These are phyloP conservation scores for Babesia caballi DNA, from an alignment of 169 alveolate genomes.

Conservation along the genomic window DNA sequence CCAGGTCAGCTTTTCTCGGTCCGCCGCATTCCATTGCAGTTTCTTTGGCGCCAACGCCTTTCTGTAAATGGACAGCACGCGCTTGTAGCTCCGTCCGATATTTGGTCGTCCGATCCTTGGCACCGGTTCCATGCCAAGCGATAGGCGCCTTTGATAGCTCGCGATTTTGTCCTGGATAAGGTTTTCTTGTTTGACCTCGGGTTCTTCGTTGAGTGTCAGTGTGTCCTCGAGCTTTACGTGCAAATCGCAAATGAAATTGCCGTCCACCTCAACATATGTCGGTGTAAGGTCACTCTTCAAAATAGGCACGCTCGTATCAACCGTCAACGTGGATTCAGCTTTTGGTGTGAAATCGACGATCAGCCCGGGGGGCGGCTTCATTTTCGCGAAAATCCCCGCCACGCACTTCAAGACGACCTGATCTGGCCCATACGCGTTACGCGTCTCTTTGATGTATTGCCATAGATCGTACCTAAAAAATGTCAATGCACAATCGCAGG, in stretches of 20 bases:
- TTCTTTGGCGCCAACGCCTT: background rate
- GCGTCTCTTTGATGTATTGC: background rate
- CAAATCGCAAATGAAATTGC: background rate
- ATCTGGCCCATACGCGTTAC: background rate
- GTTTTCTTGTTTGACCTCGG: background rate
- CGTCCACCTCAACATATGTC: constrained; percentile 7
- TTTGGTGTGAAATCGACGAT: background rate
- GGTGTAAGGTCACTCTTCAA: background rate
- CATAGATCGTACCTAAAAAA: constrained; percentile 4
- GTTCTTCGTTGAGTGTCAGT: constrained; percentile 1
- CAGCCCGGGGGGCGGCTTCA: constrained; percentile 5
- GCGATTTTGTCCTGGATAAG: constrained; percentile 34
- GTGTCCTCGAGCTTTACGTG: constrained; percentile 16
- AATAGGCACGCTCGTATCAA: background rate
- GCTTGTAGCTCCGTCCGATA: constrained; percentile 56
- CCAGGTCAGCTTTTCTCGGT: constrained; percentile 30
- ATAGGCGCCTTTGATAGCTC: constrained; percentile 26
- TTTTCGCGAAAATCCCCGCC: background rate
- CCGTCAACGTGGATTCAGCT: background rate
- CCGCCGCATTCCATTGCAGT: background rate
- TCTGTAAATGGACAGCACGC: constrained; percentile 39
- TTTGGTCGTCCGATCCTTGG: constrained; percentile 13
- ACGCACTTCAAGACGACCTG: constrained; percentile 6
- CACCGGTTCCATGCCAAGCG: background rate
- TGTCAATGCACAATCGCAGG: background rate